Percentiles rank a stretch among this genome's conserved stretches.
Evolutionary conservation across 1,284 basidiomycete species (phyloP).

Genomic region (Trichosporon asahii): DNA sequence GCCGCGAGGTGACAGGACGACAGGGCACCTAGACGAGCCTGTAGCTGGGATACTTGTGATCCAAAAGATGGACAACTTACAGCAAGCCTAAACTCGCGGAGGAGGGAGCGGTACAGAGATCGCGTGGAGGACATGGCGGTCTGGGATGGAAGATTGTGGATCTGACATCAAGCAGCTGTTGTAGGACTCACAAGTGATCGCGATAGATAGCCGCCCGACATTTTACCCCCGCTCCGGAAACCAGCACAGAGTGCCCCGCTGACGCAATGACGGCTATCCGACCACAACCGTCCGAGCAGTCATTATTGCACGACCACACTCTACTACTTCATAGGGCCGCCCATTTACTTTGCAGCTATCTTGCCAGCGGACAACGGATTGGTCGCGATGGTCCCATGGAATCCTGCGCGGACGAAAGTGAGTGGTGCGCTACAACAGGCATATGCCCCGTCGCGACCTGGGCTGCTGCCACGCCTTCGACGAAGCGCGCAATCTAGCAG

Average conservation of each 20-base stretch:
- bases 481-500: too few relatives aligned
- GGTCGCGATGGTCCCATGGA: constrained; percentile 42
- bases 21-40: too few relatives aligned
- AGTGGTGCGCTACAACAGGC: background rate
- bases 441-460: too few relatives aligned
- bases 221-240: constrained; percentile 18
- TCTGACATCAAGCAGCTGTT: background rate
- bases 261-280: background rate
- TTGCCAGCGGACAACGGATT: too few relatives aligned
- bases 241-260: background rate
- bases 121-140: constrained; percentile 20
- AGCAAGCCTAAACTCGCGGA: constrained; percentile 46
- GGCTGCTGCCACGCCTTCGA: too few relatives aligned
- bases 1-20: too few relatives aligned
- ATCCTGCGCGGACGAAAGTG: constrained; percentile 36
- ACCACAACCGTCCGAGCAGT: too few relatives aligned
- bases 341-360: too few relatives aligned
- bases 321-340: too few relatives aligned
- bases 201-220: background rate
- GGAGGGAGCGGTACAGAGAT: constrained; percentile 47
- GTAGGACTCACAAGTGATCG: background rate
- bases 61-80: constrained; percentile 31
- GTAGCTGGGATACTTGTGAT: too few relatives aligned
- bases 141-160: background rate
- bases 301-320: too few relatives aligned